phyloP scores from a whole-genome alignment of 2,329 filamentous ascomycete species.

The Sarocladium strictum region DNA sequence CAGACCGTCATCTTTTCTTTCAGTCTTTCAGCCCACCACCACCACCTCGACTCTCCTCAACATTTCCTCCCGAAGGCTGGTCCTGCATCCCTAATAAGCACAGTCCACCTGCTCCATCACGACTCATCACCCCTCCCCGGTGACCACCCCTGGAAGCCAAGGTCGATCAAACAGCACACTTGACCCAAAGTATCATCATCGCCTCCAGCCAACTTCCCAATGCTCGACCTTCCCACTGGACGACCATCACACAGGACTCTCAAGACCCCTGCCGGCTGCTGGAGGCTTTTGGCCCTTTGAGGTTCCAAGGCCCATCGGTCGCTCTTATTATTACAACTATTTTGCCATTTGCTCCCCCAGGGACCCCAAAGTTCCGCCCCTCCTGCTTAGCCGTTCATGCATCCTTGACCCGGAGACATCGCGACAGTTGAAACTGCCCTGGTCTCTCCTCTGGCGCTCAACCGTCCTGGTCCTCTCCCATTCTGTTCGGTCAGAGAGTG shows the following conservation, averaged over 20 bases:
- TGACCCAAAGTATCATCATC: neutral
- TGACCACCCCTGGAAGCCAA: conserved; percentile 1
- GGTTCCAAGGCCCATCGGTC: neutral
- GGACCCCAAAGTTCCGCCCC: conserved; percentile 1
- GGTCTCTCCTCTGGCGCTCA: neutral
- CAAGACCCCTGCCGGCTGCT: neutral
- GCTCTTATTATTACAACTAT: neutral
- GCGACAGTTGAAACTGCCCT: conserved; percentile 6
- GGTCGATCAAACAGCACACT: conserved; percentile 9
- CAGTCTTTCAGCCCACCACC: neutral
- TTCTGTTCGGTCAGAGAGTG: neutral
- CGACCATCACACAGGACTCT: neutral
- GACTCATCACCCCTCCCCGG: neutral
- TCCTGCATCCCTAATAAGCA: neutral
- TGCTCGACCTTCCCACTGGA: neutral
- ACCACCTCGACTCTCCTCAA: neutral
- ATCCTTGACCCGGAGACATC: conserved; percentile 7
- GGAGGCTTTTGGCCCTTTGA: neutral
- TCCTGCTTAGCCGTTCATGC: conserved; percentile 9
- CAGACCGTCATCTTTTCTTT: neutral
- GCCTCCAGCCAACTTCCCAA: neutral
- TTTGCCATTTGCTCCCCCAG: neutral
- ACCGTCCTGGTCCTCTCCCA: neutral
- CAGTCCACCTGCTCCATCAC: conserved; percentile 3
- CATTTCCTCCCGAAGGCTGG: neutral